Base-by-base conservation (phyloP, 2,329 filamentous ascomycete species). In the Diaporthe velutina region DNA sequence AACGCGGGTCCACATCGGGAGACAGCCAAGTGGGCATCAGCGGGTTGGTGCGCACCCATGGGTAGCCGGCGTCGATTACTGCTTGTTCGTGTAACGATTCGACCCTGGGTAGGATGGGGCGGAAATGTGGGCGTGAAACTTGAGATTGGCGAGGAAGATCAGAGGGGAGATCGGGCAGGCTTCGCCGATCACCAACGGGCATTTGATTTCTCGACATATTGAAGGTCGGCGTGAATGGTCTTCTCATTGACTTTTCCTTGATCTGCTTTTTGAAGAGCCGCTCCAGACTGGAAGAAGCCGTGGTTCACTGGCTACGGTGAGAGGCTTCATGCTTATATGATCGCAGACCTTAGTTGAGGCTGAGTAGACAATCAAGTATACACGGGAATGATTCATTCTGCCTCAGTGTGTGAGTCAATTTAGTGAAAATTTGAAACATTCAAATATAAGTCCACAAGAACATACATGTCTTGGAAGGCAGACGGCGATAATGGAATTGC, bases 11-110 rank as follows among this genome's bases (percentile, higher is more conserved):
- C 8, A 4, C 10, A 2, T 6, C 48, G 1, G 25, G 45, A 15
- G 52, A 33, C 25, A 28, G 4, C 58, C 45, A 55, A 12, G 70
- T 66, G 7, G 57, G 35, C 0, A 17, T 12, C 9, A 73, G 48
- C 2, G 12, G 17, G 5, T 64, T 73, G 8, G 45, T 66, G 13
- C 58, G n/a, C 3, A 66, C 57, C 57, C 57, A 66, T 4, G 57
- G 57, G 48, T 73, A 66, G 38, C 67, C 67, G 15, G 67, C 52
- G 19, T 70, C 52, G 10, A 42, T 42, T 10, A 70, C 67, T 12
- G 67, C 67, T n/a, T 70, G 35, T 9, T 70, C 67, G 38, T 70
- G 33, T 13, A 35, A 5, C 17, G 67, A 45, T 8, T 48, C 19
- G 35, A 9, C 25, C 2, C 15, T n/a, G 17, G 17, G 5, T 13